A percentile compares a stretch with the other conserved stretches of the same genome.
Evolutionary conservation across 306 rosid species (phyloP).

Genomic region (Hippophae tibetana): DNA sequence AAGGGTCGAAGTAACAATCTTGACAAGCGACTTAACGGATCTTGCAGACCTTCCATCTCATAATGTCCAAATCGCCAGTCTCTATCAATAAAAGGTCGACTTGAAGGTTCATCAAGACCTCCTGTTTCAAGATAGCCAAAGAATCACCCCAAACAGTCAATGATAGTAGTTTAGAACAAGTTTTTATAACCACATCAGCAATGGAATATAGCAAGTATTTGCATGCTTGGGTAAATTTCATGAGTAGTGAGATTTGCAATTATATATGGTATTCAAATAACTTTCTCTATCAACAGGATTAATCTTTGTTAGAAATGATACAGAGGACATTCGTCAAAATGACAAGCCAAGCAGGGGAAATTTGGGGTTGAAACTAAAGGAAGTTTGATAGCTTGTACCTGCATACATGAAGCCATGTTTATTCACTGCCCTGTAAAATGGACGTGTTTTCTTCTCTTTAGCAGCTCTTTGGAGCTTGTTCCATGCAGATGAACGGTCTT

Average conservation of each 20-base stretch:
- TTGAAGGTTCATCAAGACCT: conserved; percentile 79
- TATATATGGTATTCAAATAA: too few relatives aligned
- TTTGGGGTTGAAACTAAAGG: conserved; percentile 10
- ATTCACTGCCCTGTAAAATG: conserved; percentile 71
- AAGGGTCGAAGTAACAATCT: conserved; percentile 45
- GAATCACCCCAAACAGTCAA: not conserved
- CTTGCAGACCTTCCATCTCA: conserved; percentile 89
- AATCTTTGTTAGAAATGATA: not conserved
- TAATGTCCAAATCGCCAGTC: conserved; percentile 98
- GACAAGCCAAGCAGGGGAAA: conserved; percentile 9
- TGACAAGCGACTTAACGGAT: conserved; percentile 54
- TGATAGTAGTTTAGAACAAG: not conserved
- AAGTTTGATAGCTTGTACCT: conserved; percentile 40
- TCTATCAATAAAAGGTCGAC: conserved; percentile 54
- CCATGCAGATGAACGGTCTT: conserved; percentile 73
- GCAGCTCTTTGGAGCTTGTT: conserved; percentile 66
- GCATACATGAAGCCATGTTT: conserved; percentile 78
- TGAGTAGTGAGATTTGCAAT: too few relatives aligned
- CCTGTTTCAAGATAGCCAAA: conserved; percentile 33
- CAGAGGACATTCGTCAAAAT: not conserved
- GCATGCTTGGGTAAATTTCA: too few relatives aligned
- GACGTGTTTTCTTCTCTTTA: conserved; percentile 52
- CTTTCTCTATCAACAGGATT: too few relatives aligned
- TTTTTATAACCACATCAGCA: too few relatives aligned
- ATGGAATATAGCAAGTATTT: too few relatives aligned